Evolutionary conservation across 2,329 filamentous ascomycete genomes (phyloP), one percentile per base, ranked within the genome.

Genomic region (Dactylellina cionopaga): DNA sequence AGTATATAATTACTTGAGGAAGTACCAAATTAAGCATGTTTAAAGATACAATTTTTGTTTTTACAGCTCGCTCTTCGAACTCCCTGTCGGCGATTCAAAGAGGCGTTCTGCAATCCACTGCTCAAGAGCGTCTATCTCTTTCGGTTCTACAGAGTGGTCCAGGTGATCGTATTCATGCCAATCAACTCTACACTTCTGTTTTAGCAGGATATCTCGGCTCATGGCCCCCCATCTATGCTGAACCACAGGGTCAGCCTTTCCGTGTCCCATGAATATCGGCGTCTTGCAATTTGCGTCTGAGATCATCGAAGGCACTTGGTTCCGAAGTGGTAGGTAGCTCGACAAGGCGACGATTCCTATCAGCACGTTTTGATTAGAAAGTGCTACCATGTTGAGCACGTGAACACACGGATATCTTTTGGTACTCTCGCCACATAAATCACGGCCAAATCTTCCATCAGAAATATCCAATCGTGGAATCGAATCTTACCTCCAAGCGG

Each of bases 261-360:
- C 95, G 77, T 98, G 95, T 10, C 87, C 92, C 88, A 97, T 90
- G 81, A 95, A 91, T 74, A 98, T 88, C 0, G 91, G 90, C 1
- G 92, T 96, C 39, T 90, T 84, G 80, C 89, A 87, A 80, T 92
- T 92, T 62, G 85, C 83, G 75, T 83, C 82, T 1, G 85, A 83
- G 13, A 86, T 80, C 74, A 86, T 82, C 6, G 84, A 84, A 78
- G 85, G 83, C 75, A 92, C 80, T 78, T 89, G 90, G 74, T 85
- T 82, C 74, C 87, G 84, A 47, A 97, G 83, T 17, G 92, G 84
- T 76, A 97, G 81, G 81, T 96, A 98, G 77, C 88, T 90, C 10
- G 91, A 95, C 74, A 98, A 82, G 5, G 89, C 92, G 74, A 97
- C 89, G 75, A 98, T 90, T 74, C 93, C 94, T n/a, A 33, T 1